phyloP scores from a whole-genome alignment of 129 eudicot species.

The Helianthus tuberosus region DNA sequence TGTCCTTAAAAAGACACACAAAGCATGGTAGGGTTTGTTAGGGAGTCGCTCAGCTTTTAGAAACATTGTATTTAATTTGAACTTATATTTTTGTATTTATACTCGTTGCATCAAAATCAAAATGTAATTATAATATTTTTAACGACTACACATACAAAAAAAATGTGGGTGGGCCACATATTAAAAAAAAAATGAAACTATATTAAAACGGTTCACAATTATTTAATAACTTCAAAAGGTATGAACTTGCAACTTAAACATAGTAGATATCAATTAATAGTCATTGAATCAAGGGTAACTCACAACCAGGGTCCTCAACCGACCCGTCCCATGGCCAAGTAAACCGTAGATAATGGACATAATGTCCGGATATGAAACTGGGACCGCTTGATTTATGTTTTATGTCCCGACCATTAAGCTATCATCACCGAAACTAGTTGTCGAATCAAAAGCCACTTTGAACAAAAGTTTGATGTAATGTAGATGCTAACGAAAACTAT shows the following conservation, averaged over 20 bases:
- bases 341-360: background rate
- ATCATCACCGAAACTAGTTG: background rate
- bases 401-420: background rate
- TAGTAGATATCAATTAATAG: background rate
- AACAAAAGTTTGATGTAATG: background rate
- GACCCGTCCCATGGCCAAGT: background rate
- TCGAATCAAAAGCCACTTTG: background rate
- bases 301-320: background rate
- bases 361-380: background rate
- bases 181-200: background rate
- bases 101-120: too few species aligned
- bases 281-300: background rate
- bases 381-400: background rate
- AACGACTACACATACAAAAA: background rate
- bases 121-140: background rate
- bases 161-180: background rate
- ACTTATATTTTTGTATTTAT: background rate
- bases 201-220: background rate
- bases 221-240: background rate
- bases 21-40: conserved; percentile 3
- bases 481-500: background rate
- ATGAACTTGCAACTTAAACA: background rate
- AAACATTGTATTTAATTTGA: background rate
- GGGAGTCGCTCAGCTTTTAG: background rate
- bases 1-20: background rate